Evolutionary conservation across 805 yeast species (phyloP).

Genomic region (Kodamaea laetipori): DNA sequence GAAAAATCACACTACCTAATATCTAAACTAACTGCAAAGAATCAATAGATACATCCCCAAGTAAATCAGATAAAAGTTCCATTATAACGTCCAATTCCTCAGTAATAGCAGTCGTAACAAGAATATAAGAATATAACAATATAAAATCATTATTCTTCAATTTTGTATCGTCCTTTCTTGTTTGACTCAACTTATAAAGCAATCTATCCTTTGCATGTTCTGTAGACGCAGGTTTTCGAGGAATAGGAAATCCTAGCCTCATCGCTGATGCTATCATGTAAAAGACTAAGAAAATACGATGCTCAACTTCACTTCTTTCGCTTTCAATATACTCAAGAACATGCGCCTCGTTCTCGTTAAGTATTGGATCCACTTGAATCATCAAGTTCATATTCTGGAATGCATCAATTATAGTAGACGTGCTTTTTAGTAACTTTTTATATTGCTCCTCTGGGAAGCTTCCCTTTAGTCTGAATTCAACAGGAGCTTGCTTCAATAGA

Average conservation of each 20-base stretch:
- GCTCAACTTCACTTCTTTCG: slow-evolving; percentile 70
- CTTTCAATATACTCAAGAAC: slow-evolving; percentile 55
- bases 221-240: slow-evolving; percentile 74
- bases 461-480: slow-evolving; percentile 75
- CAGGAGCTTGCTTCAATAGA: slow-evolving; percentile 68
- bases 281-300: slow-evolving; percentile 70
- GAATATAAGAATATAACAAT: slow-evolving; percentile 68
- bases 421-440: slow-evolving; percentile 50
- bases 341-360: slow-evolving; percentile 53
- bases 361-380: slow-evolving; percentile 59
- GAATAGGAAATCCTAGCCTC: slow-evolving; percentile 74
- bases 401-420: slow-evolving; percentile 70
- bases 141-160: slow-evolving; percentile 74
- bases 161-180: slow-evolving; percentile 32
- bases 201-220: slow-evolving; percentile 72
- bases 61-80: slow-evolving; percentile 54
- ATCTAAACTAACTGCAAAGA: slow-evolving; percentile 47
- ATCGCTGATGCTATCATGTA: slow-evolving; percentile 79
- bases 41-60: slow-evolving; percentile 69
- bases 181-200: slow-evolving; percentile 62
- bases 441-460: slow-evolving; percentile 60
- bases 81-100: slow-evolving; percentile 64
- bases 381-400: slow-evolving; percentile 72
- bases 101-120: slow-evolving; percentile 69
- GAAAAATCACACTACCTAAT: no score